phyloP scores from a whole-genome alignment of 1,139 yeast species.

The Diutina pseudorugosa region DNA sequence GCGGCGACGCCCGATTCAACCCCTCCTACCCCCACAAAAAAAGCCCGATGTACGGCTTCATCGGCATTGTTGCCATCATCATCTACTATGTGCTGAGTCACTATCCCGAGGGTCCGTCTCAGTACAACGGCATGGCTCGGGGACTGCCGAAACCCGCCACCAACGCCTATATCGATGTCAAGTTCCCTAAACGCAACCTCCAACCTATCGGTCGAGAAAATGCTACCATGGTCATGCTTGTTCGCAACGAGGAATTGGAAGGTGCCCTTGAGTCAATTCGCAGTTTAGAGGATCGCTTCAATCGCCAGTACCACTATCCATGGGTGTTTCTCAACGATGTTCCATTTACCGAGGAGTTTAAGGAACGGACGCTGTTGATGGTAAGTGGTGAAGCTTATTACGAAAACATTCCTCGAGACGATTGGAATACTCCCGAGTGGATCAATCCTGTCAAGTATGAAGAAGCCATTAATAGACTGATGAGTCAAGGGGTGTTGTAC shows the following conservation, averaged over 20 bases:
- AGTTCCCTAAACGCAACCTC: constrained; percentile 18
- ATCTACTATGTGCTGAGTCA: neutral
- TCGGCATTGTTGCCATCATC: neutral
- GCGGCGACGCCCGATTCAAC: neutral
- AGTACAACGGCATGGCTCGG: neutral
- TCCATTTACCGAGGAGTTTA: constrained; percentile 28
- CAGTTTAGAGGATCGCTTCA: constrained; percentile 35
- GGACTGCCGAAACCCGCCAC: constrained; percentile 22
- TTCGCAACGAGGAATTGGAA: constrained; percentile 27
- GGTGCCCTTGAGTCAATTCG: constrained; percentile 33
- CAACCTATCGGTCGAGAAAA: constrained; percentile 33
- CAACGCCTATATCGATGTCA: constrained; percentile 27
- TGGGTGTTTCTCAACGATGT: constrained; percentile 36
- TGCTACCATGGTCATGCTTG: constrained; percentile 39
- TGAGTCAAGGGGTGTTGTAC: constrained; percentile 18
- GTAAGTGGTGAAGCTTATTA: constrained; percentile 62
- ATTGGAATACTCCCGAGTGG: constrained; percentile 32
- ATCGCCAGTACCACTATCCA: constrained; percentile 31
- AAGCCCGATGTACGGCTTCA: neutral
- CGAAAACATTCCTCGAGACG: constrained; percentile 28
- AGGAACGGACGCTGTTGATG: constrained; percentile 59
- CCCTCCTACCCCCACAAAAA: neutral
- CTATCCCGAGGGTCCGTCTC: neutral
- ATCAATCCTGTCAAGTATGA: constrained; percentile 21
- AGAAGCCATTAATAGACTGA: constrained; percentile 15